Base-by-base conservation (phyloP, 1,284 basidiomycete species). In the Acaromyces ingoldii region DNA sequence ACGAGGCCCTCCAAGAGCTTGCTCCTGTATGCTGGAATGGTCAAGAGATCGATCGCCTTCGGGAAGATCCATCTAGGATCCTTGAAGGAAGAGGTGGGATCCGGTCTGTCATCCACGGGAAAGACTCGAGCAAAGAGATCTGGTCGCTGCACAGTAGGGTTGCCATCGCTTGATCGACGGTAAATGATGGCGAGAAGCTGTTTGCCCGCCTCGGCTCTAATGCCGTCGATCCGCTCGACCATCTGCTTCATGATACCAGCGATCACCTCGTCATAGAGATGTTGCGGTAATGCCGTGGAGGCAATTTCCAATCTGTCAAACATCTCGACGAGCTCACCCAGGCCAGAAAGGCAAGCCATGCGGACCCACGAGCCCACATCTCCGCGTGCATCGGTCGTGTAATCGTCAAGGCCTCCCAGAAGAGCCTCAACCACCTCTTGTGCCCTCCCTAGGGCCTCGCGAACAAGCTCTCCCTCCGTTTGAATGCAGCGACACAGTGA, bases 321-420 rank as follows among this genome's bases (percentile, higher is more conserved):
- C 24, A 64, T 52, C 10, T 25, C 70, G 33, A 43, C 58, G 56
- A 31, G 52, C 42, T 64, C 52, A 26, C 58, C 37, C 15, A 90
- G 68, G 15, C 85, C 84, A 44, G 80, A 80, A 57, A 89, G 79
- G 69, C 84, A 84, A 36, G 84, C 55, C n/a, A 87, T 81, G 45
- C 95, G 86, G 26, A 95, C 83, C 92, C 92, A 97, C 0, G 92
- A 96, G 25, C 95, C 95, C 22, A 99, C 88, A 71, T 99, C 95
- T 4, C 95, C 95, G 53, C 95, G 83, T 75, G 95, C 88, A 72
- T 98, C 95, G 28, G 83, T 85, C 1, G 89, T 86, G 71, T 97
- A 97, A 78, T 99, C 93, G 15, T 83, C 80, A 34, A 98, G 76
- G 1, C 90, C 91, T 11, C 68, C 71, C 19, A 86, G 76, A 29